These are phyloP conservation scores for Ulvella scutata DNA, from an alignment of 139 green algal species.

Conservation along the genomic window DNA sequence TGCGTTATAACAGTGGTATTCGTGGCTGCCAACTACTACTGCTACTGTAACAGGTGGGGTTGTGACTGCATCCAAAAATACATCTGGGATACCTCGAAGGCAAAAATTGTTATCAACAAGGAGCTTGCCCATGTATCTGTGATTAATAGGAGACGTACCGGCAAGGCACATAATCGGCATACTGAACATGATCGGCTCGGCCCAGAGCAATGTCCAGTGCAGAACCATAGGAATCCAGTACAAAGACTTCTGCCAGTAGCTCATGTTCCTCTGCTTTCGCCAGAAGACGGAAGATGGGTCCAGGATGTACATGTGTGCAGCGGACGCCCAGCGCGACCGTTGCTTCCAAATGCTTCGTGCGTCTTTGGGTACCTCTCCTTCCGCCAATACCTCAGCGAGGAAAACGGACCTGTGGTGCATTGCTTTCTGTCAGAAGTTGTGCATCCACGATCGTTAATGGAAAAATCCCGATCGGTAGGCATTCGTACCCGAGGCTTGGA, in stretches of 20 bases:
- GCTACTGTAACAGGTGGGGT: too few species aligned
- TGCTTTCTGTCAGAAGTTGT: too few species aligned
- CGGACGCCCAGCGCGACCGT: not conserved
- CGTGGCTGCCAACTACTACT: too few species aligned
- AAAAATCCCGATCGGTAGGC: too few species aligned
- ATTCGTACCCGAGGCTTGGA: too few species aligned
- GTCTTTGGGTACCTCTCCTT: not conserved
- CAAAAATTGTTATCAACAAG: too few species aligned
- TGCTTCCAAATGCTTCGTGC: not conserved
- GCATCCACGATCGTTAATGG: too few species aligned
- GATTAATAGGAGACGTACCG: too few species aligned
- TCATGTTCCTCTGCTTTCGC: not conserved
- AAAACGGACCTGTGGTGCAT: not conserved
- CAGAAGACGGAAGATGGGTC: constrained; percentile 1
- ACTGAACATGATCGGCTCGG: not conserved
- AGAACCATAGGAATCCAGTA: constrained; percentile 2
- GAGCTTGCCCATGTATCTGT: too few species aligned
- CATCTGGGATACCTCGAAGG: too few species aligned
- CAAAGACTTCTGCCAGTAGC: not conserved
- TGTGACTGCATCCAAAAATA: too few species aligned
- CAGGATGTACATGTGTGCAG: constrained; percentile 2
- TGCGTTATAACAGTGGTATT: too few species aligned
- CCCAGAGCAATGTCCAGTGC: not conserved
- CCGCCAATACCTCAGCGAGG: not conserved
- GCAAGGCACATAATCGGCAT: not conserved